Base-by-base conservation (phyloP, 805 yeast genomes). In the Ogataea minuta region DNA sequence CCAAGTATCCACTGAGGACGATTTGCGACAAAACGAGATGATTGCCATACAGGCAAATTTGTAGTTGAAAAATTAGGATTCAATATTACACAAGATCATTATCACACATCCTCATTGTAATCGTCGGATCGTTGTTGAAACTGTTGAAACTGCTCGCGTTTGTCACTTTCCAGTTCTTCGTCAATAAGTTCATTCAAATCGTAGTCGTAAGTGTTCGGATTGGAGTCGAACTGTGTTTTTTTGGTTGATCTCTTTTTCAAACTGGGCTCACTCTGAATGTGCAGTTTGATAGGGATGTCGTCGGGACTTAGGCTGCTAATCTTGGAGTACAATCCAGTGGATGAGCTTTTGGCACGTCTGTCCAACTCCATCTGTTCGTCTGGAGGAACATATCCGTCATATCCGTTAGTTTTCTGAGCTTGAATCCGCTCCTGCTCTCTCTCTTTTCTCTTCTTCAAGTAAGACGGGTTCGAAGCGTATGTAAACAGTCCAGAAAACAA, bases 171-270 rank as follows among this genome's bases (percentile, higher is more conserved):
- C 9, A 50, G 40, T 39, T 64, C 68, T 29, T 64, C 63, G 14
- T 60, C 52, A 20, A 74, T 72, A 34, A 74, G 56, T 10, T 72
- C 76, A 44, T 74, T 69, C 19, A 74, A 49, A 44, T 72, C 75
- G 43, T 64, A 74, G 48, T 74, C 79, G 53, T 60, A 74, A 2
- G 46, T 54, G 45, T 70, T 66, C 6, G 77, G 76, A 49, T 72
- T 69, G 3, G 52, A 42, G 35, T 53, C 53, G 7, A 32, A 28
- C 4, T 21, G 28, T 4, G 31, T 14, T 6, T 27, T 35, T 19
- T 33, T 29, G 10, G 23, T 23, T 3, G 33, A 32, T 39, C 63
- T 48, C 26, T 43, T 46, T 23, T 51, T 57, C 16, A 56, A 41
- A 3, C 25, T 31, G 2, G 16, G 30, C 6, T 52, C 55, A 10